Base-by-base conservation (phyloP, 495 filamentous ascomycete genomes). In the Talaromyces thailandensis region DNA sequence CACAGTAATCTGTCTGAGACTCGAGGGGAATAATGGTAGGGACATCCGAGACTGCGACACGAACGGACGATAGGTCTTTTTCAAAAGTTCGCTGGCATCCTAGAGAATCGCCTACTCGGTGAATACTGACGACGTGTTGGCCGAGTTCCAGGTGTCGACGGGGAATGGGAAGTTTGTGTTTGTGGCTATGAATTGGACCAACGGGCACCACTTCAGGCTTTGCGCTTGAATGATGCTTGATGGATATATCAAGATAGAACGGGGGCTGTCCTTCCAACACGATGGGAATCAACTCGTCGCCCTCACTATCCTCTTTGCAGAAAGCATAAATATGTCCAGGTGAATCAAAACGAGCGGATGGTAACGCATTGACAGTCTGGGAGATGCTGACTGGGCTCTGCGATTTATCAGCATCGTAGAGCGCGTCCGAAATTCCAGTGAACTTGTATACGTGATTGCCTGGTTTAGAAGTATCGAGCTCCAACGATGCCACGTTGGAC, bases 311-410 rank as follows among this genome's bases (percentile, higher is more conserved):
- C 40, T 89, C 86, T 66, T 91, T 87, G 76, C 94, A 98, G 73
- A 91, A 96, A 63, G 90, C 94, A 76, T 96, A 96, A 4, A 92
- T 91, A 70, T 92, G 93, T n/a, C 91, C 93, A 2, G 92, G 91
- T 63, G 90, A 89, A 59, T 81, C 81, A 67, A 98, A 98, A 12
- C 79, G 76, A 23, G 91, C 93, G 9, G 84, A 84, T 0, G 94
- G 94, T 31, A 88, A 86, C 18, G 88, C 76, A 70, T 95, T 87
- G 26, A 98, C 92, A 24, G 79, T 86, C 68, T 98, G 94, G 48
- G 88, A 81, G 2, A 98, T 78, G 21, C 82, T 75, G n/a, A 96
- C 67, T 23, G 71, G 72, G 40, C 77, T 77, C 67, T 84, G 84
- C 62, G 79, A 80, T 55, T 86, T 81, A 66, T 90, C 84, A 65